These are phyloP conservation scores for Kluyveromyces marxianus DNA, from an alignment of 1,139 yeast species.

Conservation along the genomic window DNA sequence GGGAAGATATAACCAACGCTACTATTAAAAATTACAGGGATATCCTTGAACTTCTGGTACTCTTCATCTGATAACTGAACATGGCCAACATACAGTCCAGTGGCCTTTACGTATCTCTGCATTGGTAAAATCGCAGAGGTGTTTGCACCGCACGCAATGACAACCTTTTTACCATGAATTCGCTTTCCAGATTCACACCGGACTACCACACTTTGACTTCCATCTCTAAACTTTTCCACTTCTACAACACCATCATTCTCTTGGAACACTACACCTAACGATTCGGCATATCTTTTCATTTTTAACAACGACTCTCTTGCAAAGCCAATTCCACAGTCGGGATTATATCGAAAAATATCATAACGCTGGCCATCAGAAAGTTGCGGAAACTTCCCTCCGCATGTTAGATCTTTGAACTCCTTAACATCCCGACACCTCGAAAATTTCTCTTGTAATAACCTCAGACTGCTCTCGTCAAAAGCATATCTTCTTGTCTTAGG, in stretches of 20 bases:
- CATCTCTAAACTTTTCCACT: neutral
- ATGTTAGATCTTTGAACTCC: slow-evolving; percentile 2
- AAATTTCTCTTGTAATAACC: slow-evolving; percentile 4
- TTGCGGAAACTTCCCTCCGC: slow-evolving; percentile 7
- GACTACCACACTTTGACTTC: slow-evolving; percentile 7
- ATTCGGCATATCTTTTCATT: slow-evolving; percentile 6
- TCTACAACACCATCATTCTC: slow-evolving; percentile 6
- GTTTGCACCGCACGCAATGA: slow-evolving; percentile 36
- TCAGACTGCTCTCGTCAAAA: slow-evolving; percentile 7
- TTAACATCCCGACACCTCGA: slow-evolving; percentile 4
- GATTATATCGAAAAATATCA: slow-evolving; percentile 5
- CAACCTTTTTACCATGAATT: slow-evolving; percentile 27
- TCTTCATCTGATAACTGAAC: slow-evolving; percentile 33
- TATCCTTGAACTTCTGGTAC: slow-evolving; percentile 27
- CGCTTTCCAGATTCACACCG: slow-evolving; percentile 19
- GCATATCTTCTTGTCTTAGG: slow-evolving; percentile 3
- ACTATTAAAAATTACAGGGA: slow-evolving; percentile 40
- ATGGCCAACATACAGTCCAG: slow-evolving; percentile 39
- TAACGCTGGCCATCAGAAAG: slow-evolving; percentile 1
- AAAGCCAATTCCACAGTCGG: slow-evolving; percentile 10
- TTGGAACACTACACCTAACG: slow-evolving; percentile 4
- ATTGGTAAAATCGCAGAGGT: slow-evolving; percentile 33
- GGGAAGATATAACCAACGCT: slow-evolving; percentile 44
- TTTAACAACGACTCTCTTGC: slow-evolving; percentile 7
- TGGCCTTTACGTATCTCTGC: slow-evolving; percentile 31